phyloP scores from a whole-genome alignment of 768 basidiomycete species.

The Suillus alpinus region DNA sequence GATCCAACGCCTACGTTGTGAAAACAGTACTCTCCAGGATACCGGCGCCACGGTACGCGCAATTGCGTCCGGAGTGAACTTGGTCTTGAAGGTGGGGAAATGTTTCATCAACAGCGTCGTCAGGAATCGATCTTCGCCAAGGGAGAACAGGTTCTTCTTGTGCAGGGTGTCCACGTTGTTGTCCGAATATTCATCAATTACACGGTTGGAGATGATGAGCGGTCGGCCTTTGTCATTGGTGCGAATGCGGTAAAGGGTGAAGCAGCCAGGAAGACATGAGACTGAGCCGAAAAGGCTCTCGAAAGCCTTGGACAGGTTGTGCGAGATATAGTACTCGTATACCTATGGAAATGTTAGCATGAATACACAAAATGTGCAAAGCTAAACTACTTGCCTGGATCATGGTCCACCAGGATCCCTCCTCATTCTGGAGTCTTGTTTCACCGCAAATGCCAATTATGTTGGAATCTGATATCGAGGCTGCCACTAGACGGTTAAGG shows the following conservation, averaged over 20 bases:
- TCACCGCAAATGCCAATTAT: slow-evolving; percentile 72
- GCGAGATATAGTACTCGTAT: slow-evolving; percentile 69
- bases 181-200: slow-evolving; percentile 70
- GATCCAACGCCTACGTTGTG: slow-evolving; percentile 72
- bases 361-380: background rate
- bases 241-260: slow-evolving; percentile 67
- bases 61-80: slow-evolving; percentile 63
- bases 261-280: slow-evolving; percentile 72
- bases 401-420: slow-evolving; percentile 75
- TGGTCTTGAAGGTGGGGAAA: slow-evolving; percentile 67
- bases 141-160: slow-evolving; percentile 67
- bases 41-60: slow-evolving; percentile 66
- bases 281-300: slow-evolving; percentile 69
- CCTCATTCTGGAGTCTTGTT: slow-evolving; percentile 66
- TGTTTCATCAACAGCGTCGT: slow-evolving; percentile 70
- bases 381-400: slow-evolving; percentile 47
- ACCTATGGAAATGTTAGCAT: slow-evolving; percentile 35
- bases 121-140: slow-evolving; percentile 71
- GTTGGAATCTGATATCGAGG: slow-evolving; percentile 53
- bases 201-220: slow-evolving; percentile 67
- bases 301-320: slow-evolving; percentile 66
- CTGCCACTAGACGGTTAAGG: slow-evolving; percentile 66
- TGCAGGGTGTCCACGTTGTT: slow-evolving; percentile 65
- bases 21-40: slow-evolving; percentile 57
- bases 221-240: slow-evolving; percentile 73